A percentile compares a stretch with the other conserved stretches of the same genome.
phyloP scores from a whole-genome alignment of 164 flowering plant species.

The Magnolia sinica region DNA sequence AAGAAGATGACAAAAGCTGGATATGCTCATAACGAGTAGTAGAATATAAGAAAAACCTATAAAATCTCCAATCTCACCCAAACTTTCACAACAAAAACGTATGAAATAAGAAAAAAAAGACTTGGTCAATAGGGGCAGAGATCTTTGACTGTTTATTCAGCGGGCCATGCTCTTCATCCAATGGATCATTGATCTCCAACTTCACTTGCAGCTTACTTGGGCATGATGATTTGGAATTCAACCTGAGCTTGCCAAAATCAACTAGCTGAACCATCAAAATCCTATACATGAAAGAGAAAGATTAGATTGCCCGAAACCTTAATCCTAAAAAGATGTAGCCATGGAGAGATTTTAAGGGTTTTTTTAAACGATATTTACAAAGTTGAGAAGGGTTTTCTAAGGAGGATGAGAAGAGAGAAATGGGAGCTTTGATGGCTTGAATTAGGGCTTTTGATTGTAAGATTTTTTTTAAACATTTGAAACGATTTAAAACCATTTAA shows the following conservation, averaged over 20 bases:
- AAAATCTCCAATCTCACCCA: no score
- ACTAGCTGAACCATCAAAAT: conserved; percentile 55
- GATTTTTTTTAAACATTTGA: no score
- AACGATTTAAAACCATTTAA: no score
- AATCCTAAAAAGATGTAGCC: not conserved
- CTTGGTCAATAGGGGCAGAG: conserved; percentile 30
- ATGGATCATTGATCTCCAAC: conserved; percentile 52
- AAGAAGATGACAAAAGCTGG: conserved; percentile 23
- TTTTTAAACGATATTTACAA: no score
- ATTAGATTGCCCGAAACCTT: not conserved
- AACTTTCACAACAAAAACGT: no score
- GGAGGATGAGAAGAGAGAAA: no score
- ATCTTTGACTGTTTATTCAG: conserved; percentile 46
- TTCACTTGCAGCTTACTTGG: conserved; percentile 43
- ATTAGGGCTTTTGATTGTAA: no score
- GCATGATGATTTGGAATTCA: conserved; percentile 12
- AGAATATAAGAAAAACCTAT: conserved; percentile 21
- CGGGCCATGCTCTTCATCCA: conserved; percentile 52
- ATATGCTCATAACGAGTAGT: conserved; percentile 21
- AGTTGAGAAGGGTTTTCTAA: no score
- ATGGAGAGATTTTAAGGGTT: no score
- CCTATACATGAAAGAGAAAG: not conserved
- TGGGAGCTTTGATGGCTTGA: no score
- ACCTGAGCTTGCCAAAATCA: conserved; percentile 34
- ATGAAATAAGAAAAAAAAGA: conserved; percentile 7